Base-by-base conservation (phyloP, 2,329 filamentous ascomycete species). In the Alternaria rosae region DNA sequence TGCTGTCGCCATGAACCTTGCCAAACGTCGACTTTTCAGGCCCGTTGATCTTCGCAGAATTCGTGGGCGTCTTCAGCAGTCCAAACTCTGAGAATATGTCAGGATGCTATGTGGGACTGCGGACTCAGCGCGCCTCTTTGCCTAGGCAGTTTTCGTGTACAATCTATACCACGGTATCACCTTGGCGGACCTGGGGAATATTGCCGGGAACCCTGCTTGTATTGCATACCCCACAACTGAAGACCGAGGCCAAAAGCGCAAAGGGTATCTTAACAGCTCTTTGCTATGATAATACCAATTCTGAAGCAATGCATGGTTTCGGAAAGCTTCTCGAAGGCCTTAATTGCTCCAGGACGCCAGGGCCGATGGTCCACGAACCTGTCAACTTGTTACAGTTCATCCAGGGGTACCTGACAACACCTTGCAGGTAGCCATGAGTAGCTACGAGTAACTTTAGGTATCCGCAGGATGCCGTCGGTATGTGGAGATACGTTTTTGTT, bases 241-340 rank as follows among this genome's bases (percentile, higher is more conserved):
- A 69, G 65, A 59, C 61, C 48, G 57, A 42, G 35, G 41, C 59
- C 50, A 64, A 55, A 56, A 48, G 35, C 66, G 57, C 57, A 61
- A 62, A 12, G 32, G 61, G 64, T 62, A 68, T 70, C 66, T 70
- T 66, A 65, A 56, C 47, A 64, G 60, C 58, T 57, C 64, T 59
- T 64, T 55, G 41, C 54, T 59, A 55, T 61, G 59, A 52, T 64
- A 28, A 57, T 61, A 66, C 50, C 44, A 45, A 54, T 20, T 51
- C 54, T 10, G 32, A 53, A 55, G 59, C 64, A 70, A 47, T 62
- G 66, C 67, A 68, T 69, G 43, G 26, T 38, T 55, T 54, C 41
- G 63, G 67, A 71, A 73, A 61, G 57, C 67, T 75, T 74, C 71
- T 73, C 69, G 70, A 74, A 71, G 60, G 61, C 65, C 58, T 62